Base-by-base conservation (phyloP, 176 grass and related monocot species). In the Cymbopogon citratus region DNA sequence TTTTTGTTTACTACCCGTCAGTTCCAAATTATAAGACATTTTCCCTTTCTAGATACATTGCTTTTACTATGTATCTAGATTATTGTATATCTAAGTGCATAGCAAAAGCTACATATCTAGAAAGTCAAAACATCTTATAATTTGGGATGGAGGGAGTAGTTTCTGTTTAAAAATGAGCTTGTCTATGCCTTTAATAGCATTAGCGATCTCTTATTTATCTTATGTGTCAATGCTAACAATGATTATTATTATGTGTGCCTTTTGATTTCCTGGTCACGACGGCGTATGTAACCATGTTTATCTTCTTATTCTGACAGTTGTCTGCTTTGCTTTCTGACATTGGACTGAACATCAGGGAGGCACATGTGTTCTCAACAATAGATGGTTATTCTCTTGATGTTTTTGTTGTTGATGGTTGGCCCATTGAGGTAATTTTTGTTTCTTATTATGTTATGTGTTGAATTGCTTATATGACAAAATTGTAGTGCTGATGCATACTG, bases 371-470 rank as follows among this genome's bases (percentile, higher is more conserved):
- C 78, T 86, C 89, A 67, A 97, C 94, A 78, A 80, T 36, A 9
- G 89, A 97, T 86, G 78, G 93, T 51, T 96, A 92, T 86, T 96
- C 93, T 81, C 87, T 96, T 64, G 75, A 92, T 88, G 90, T 90
- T 74, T 96, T 96, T 79, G 90, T 89, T 78, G 93, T 96, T 44
- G 90, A 96, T 78, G 93, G 93, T 78, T 96, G 93, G 93, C 18
- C 45, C 24, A 67, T 65, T 61, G 85, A 92, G 90, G 93, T 96
- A 87, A 62, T 80, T 28, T 71, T 71, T 18, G 38, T 34, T 70
- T 85, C 36, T 26, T 78, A 26, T 71, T 15, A 26, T 78, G 13
- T 25, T 2, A 34, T 70, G 16, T 45, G 12, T 14, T 59, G 73
- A 60, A 60, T 60, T 77, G n/a, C 66, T 66, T 80, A 64, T 29